Evolutionary conservation across 2,329 filamentous ascomycete species (phyloP), one percentile per base, ranked within the genome.

Genomic region (Aspergillus pseudonomiae): DNA sequence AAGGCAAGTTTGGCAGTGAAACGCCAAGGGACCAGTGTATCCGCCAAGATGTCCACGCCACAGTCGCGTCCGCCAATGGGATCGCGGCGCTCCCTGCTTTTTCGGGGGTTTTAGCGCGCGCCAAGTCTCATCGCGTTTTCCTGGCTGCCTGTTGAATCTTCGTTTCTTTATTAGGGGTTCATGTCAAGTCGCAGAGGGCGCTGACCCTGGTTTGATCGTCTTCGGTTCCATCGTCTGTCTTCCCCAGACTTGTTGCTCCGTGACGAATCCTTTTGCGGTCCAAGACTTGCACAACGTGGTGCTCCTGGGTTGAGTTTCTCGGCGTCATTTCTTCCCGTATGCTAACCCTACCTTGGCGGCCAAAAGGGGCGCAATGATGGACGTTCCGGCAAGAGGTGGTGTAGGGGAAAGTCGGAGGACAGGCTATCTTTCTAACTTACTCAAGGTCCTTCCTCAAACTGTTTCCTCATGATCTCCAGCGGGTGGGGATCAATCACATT

Each of bases 31-130:
- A 14, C 32, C 9, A 19, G 16, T 7, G 30, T 52, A 39, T 39
- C n/a, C 32, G 52, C 52, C 52, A 55, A 55, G 52, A 39, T 21
- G 19, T 32, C 48, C 48, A 21, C 48, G 48, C 48, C 48, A 55
- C 52, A 39, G 52, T 36, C 34, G 9, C 14, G 2, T 39, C 11
- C n/a, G n/a, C 52, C 52, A 55, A 55, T 55, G 14, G 52, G 52
- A 39, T 39, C 14, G 6, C 14, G 2, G 19, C 30, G 34, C 34
- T 39, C 2, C 5, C 19, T 10, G 30, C 28, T 36, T 14, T 36
- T 36, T 52, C 3, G 48, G 48, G 48, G 26, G 19, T 4, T 28
- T 54, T 54, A 16, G 52, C 52, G 52, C 52, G 52, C n/a, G 52
- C 52, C 28, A n/a, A 36, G 52, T 21, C 30, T 12, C 24, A 24